Percentiles rank a stretch among this genome's conserved stretches.
Evolutionary conservation across 78 protist genomes (phyloP).

Genomic region (Corallochytrium limacisporum): DNA sequence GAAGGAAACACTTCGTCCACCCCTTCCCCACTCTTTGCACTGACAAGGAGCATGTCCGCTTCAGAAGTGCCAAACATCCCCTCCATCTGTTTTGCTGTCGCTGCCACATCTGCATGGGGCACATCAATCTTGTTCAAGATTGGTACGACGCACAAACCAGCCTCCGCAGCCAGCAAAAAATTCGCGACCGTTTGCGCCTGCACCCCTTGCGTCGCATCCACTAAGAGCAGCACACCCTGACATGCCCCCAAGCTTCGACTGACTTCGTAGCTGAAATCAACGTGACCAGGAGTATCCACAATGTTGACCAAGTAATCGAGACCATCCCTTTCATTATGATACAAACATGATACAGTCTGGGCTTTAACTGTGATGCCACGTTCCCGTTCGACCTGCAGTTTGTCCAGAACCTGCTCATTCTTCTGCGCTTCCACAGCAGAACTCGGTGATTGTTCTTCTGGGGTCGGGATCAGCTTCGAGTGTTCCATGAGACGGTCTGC

Average conservation of each 20-base stretch:
- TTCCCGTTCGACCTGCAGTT: constrained; percentile 44
- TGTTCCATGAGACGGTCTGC: constrained; percentile 19
- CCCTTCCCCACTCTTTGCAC: constrained; percentile 34
- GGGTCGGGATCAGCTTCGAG: too few species aligned
- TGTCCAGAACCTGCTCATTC: constrained; percentile 32
- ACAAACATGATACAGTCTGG: constrained; percentile 21
- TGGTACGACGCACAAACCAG: constrained; percentile 55
- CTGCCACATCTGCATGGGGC: constrained; percentile 34
- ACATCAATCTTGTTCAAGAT: constrained; percentile 71
- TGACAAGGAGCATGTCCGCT: constrained; percentile 1
- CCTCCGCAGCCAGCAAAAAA: constrained; percentile 3
- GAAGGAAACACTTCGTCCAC: constrained; percentile 37
- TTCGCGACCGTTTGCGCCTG: constrained; percentile 55
- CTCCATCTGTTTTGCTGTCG: constrained; percentile 18
- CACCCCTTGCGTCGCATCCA: constrained; percentile 27
- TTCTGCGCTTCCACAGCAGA: not conserved
- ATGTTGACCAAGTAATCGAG: constrained; percentile 57
- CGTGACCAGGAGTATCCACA: constrained; percentile 93
- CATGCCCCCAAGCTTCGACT: constrained; percentile 47
- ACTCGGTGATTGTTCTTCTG: too few species aligned
- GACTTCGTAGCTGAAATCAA: constrained; percentile 82
- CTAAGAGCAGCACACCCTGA: constrained; percentile 44
- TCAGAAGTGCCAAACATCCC: constrained; percentile 24
- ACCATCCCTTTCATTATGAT: not conserved
- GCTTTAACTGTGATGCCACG: constrained; percentile 75